These are phyloP conservation scores for Punica granatum DNA, from an alignment of 345 rosid genomes.

Conservation along the genomic window DNA sequence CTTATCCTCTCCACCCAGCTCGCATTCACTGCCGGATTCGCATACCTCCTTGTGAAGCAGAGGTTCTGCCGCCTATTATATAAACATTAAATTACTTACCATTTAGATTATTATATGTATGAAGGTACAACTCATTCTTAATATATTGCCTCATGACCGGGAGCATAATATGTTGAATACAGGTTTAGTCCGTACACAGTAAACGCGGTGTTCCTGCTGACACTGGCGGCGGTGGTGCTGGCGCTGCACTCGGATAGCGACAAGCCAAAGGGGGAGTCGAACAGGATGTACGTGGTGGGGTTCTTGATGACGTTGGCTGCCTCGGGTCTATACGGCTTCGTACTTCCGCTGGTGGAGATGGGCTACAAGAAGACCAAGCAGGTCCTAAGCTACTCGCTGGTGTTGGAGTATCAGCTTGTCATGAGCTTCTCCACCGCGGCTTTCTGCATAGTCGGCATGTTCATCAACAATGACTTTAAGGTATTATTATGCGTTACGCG, in stretches of 20 bases:
- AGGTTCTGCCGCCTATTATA: no score
- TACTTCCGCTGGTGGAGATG: constrained; percentile 62
- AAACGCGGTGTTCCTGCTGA: constrained; percentile 56
- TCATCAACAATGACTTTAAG: constrained; percentile 55
- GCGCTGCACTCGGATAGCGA: constrained; percentile 46
- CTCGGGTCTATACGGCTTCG: constrained; percentile 45
- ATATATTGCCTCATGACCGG: no score
- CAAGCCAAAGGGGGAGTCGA: constrained; percentile 37
- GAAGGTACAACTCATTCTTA: no score
- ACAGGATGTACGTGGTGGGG: constrained; percentile 37
- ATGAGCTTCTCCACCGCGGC: constrained; percentile 51
- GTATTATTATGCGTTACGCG: constrained; percentile 23
- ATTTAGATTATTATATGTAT: neutral
- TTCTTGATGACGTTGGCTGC: constrained; percentile 59
- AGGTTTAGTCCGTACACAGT: constrained; percentile 45
- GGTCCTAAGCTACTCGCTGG: constrained; percentile 48
- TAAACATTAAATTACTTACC: neutral
- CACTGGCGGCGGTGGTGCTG: constrained; percentile 56
- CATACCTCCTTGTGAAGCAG: constrained; percentile 60
- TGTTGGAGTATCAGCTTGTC: constrained; percentile 61
- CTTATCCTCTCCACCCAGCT: constrained; percentile 57
- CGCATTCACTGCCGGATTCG: constrained; percentile 63
- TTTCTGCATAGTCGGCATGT: constrained; percentile 58
- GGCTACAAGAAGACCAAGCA: constrained; percentile 54
- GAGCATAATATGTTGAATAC: no score